phyloP scores from a whole-genome alignment of 257 asterid species.

The Buddleja alternifolia region DNA sequence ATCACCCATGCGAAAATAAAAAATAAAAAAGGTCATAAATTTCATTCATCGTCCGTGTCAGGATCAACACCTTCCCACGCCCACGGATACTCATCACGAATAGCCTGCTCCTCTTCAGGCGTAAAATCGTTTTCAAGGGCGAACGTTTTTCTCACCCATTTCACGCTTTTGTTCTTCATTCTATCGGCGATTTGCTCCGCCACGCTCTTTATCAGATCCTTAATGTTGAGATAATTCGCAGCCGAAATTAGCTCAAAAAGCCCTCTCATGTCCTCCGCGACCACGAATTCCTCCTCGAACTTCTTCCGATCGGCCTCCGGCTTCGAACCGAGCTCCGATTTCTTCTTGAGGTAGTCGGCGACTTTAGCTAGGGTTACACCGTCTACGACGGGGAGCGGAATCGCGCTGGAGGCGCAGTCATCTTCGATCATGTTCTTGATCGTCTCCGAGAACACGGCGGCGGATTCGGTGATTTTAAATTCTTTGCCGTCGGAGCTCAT shows the following conservation, averaged over 20 bases:
- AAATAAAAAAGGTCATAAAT: too few species aligned
- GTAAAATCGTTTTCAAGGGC: conserved; percentile 12
- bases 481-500: conserved; percentile 12
- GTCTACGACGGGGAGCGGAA: conserved; percentile 22
- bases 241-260: conserved; percentile 7
- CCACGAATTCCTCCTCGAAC: conserved; percentile 18
- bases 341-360: not conserved
- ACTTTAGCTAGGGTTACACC: conserved; percentile 24
- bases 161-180: conserved; percentile 17
- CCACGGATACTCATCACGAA: conserved; percentile 22
- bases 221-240: conserved; percentile 21
- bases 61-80: conserved; percentile 16
- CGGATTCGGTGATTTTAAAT: not conserved
- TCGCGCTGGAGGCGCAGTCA: conserved; percentile 1
- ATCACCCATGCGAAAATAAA: too few species aligned
- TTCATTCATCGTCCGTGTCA: not conserved
- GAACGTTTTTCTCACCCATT: conserved; percentile 8
- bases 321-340: too few species aligned
- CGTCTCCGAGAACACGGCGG: not conserved
- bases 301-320: not conserved
- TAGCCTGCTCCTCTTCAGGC: conserved; percentile 1
- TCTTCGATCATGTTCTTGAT: conserved; percentile 27
- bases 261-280: not conserved
- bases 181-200: conserved; percentile 6
- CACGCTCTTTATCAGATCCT: not conserved